phyloP scores from a whole-genome alignment of 768 basidiomycete species.

The Sporobolomyces roseus region DNA sequence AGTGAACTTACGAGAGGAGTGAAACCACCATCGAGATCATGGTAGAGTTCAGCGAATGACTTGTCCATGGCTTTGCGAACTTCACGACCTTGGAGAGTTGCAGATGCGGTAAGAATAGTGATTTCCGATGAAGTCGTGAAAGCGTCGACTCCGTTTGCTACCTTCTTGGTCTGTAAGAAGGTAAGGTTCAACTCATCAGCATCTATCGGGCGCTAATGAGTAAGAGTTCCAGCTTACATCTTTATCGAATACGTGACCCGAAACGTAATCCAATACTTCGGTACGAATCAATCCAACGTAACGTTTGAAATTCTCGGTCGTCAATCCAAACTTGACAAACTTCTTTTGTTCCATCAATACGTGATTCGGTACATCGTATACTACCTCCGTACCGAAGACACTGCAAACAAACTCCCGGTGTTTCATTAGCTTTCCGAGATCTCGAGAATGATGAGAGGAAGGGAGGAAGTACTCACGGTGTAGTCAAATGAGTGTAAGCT shows the following conservation, averaged over 20 bases:
- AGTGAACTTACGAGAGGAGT: conserved; percentile 60
- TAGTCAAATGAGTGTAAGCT: conserved; percentile 63
- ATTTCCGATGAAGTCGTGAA: conserved; percentile 74
- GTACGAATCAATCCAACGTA: conserved; percentile 57
- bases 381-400: conserved; percentile 94
- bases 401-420: conserved; percentile 53
- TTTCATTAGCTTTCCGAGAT: neutral
- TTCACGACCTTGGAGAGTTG: conserved; percentile 89
- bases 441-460: conserved; percentile 47
- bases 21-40: conserved; percentile 90
- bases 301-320: conserved; percentile 79
- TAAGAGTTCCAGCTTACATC: conserved; percentile 2
- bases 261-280: conserved; percentile 40
- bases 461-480: conserved; percentile 53
- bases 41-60: conserved; percentile 75
- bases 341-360: conserved; percentile 98
- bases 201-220: neutral
- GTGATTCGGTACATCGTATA: conserved; percentile 95
- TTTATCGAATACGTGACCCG: conserved; percentile 31
- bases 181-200: no score
- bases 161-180: conserved; percentile 13
- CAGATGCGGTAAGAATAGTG: conserved; percentile 88
- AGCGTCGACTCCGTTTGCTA: conserved; percentile 55
- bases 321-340: conserved; percentile 92
- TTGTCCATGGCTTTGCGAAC: conserved; percentile 74